These are phyloP conservation scores for Penicillium sp. DNA, from an alignment of 2,329 filamentous ascomycete species.

Conservation along the genomic window DNA sequence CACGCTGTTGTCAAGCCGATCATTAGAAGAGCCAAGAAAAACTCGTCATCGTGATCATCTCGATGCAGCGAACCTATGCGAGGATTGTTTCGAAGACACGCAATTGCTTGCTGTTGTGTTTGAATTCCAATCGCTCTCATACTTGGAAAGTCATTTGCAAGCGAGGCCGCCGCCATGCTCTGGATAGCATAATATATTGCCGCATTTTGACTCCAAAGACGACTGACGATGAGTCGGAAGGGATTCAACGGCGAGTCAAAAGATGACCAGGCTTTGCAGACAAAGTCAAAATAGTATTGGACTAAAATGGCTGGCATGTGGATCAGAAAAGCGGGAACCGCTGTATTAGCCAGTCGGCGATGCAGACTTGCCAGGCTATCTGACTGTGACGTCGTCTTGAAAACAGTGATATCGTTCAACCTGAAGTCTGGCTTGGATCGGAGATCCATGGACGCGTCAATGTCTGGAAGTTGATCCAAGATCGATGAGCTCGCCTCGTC, in stretches of 20 bases:
- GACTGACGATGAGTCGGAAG: constrained; percentile 21
- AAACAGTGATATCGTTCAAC: neutral
- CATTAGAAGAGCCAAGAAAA: constrained; percentile 23
- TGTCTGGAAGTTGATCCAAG: constrained; percentile 17
- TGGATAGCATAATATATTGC: constrained; percentile 27
- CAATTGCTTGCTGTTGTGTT: constrained; percentile 25
- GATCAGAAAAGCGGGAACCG: constrained; percentile 21
- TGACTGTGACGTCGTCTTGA: constrained; percentile 1
- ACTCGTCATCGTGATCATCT: constrained; percentile 22
- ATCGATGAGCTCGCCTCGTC: constrained; percentile 12
- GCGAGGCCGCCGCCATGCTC: constrained; percentile 26
- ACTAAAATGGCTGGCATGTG: constrained; percentile 24
- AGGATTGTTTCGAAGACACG: constrained; percentile 19
- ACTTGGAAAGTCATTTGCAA: constrained; percentile 24
- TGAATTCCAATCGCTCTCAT: constrained; percentile 24
- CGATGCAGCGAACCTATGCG: constrained; percentile 15
- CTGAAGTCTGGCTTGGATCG: constrained; percentile 1
- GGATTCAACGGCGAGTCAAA: constrained; percentile 26
- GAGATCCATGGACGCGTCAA: constrained; percentile 11
- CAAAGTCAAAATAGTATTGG: constrained; percentile 25
- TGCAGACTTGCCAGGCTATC: constrained; percentile 21
- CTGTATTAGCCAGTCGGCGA: constrained; percentile 17
- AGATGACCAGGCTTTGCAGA: constrained; percentile 26
- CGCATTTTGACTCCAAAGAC: constrained; percentile 24
- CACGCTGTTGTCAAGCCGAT: constrained; percentile 23